These are phyloP conservation scores for Rostrohypoxylon terebratum DNA, from an alignment of 495 filamentous ascomycete species.

Conservation along the genomic window DNA sequence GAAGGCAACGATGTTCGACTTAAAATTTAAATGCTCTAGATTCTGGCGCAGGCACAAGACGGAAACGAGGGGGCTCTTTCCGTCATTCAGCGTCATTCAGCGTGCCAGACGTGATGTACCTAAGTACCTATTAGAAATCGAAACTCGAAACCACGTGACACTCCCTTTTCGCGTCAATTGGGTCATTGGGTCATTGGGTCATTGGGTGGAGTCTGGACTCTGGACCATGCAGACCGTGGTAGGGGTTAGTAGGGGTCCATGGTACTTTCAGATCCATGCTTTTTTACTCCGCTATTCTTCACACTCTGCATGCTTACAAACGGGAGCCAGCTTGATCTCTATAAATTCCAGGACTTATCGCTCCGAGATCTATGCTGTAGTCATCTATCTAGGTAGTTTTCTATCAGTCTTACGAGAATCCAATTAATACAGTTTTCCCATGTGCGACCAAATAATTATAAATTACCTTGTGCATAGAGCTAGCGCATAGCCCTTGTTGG, in stretches of 20 bases:
- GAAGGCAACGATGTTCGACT: not conserved
- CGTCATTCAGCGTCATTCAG: not conserved
- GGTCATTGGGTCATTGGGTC: too few relatives aligned
- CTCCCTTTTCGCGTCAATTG: conserved; percentile 17
- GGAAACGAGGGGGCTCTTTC: conserved; percentile 36
- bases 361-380: not conserved
- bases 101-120: not conserved
- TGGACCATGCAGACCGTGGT: too few relatives aligned
- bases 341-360: not conserved
- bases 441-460: not conserved
- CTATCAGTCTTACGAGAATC: not conserved
- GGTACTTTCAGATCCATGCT: not conserved
- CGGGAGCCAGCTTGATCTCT: not conserved
- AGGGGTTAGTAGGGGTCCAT: too few relatives aligned
- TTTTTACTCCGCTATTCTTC: not conserved
- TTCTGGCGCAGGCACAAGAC: conserved; percentile 12
- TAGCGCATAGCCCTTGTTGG: not conserved
- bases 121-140: not conserved
- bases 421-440: too few relatives aligned
- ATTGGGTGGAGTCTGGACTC: too few relatives aligned
- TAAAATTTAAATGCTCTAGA: conserved; percentile 4
- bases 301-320: not conserved
- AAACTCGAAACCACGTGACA: conserved; percentile 50
- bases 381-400: not conserved
- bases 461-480: not conserved